These are phyloP conservation scores for Melampsora larici-populina DNA, from an alignment of 1,284 basidiomycete genomes.

Conservation along the genomic window DNA sequence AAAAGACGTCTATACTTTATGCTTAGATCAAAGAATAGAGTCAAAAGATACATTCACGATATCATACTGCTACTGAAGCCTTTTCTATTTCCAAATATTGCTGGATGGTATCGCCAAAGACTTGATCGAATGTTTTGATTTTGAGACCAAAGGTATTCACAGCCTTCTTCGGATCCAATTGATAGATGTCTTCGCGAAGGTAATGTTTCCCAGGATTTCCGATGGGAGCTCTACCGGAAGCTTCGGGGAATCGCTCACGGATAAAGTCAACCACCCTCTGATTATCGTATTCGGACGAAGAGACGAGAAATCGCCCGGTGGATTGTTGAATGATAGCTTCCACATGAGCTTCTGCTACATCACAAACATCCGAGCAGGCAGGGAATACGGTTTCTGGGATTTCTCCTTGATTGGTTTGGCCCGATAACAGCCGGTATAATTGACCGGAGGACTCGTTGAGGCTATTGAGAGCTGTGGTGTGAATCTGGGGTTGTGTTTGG, in stretches of 20 bases:
- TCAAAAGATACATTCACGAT: no score
- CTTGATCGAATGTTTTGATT: slow-evolving; percentile 22
- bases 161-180: slow-evolving; percentile 4
- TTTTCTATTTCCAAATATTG: slow-evolving; percentile 11
- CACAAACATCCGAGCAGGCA: slow-evolving; percentile 16
- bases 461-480: slow-evolving; percentile 3
- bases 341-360: slow-evolving; percentile 24
- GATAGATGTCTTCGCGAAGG: slow-evolving; percentile 6
- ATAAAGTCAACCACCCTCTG: slow-evolving; percentile 16
- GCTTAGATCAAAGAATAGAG: no score
- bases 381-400: slow-evolving; percentile 24
- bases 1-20: no score
- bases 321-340: slow-evolving; percentile 5
- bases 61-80: no score
- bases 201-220: slow-evolving; percentile 14
- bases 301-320: slow-evolving; percentile 11
- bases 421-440: slow-evolving; percentile 14
- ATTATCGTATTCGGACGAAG: slow-evolving; percentile 20
- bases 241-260: slow-evolving; percentile 2
- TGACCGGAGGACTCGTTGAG: slow-evolving; percentile 29
- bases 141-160: slow-evolving; percentile 5
- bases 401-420: slow-evolving; percentile 2
- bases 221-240: background rate
- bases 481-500: background rate
- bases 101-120: slow-evolving; percentile 20